These are phyloP conservation scores for Pichia kluyveri DNA, from an alignment of 805 yeast genomes.

Conservation along the genomic window DNA sequence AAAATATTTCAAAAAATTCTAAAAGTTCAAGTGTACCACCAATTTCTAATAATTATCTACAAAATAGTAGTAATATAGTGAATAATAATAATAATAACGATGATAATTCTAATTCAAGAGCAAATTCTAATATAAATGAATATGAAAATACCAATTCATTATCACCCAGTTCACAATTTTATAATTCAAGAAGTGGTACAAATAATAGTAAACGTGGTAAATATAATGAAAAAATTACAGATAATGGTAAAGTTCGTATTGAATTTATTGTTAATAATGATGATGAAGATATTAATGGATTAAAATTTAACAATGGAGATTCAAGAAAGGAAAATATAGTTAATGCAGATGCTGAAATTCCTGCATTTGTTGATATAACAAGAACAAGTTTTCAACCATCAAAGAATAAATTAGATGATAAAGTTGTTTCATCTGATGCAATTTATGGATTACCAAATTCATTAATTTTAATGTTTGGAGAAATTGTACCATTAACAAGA, in stretches of 20 bases:
- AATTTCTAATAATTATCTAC: too few relatives aligned
- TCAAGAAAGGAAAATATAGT: slow-evolving; percentile 1
- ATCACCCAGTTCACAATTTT: slow-evolving; percentile 1
- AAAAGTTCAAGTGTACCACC: not conserved
- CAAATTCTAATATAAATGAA: slow-evolving; percentile 4
- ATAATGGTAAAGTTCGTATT: slow-evolving; percentile 39
- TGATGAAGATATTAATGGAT: slow-evolving; percentile 5
- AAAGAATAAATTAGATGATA: slow-evolving; percentile 39
- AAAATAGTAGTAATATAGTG: too few relatives aligned
- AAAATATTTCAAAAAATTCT: slow-evolving; percentile 1
- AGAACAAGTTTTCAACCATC: slow-evolving; percentile 32
- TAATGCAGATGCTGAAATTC: slow-evolving; percentile 17
- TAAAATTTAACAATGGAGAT: not conserved
- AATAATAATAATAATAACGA: not conserved
- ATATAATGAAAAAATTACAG: slow-evolving; percentile 34
- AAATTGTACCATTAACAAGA: slow-evolving; percentile 58
- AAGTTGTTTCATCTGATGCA: slow-evolving; percentile 65
- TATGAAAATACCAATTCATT: slow-evolving; percentile 1
- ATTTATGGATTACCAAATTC: slow-evolving; percentile 82
- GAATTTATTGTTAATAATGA: slow-evolving; percentile 31
- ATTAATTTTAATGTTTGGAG: slow-evolving; percentile 60
- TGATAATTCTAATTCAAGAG: not conserved
- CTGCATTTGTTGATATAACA: slow-evolving; percentile 35
- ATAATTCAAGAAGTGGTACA: slow-evolving; percentile 1
- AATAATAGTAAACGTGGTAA: slow-evolving; percentile 20